Evolutionary conservation across 1,284 basidiomycete genomes (phyloP).

Genomic region (Papiliotrema laurentii): DNA sequence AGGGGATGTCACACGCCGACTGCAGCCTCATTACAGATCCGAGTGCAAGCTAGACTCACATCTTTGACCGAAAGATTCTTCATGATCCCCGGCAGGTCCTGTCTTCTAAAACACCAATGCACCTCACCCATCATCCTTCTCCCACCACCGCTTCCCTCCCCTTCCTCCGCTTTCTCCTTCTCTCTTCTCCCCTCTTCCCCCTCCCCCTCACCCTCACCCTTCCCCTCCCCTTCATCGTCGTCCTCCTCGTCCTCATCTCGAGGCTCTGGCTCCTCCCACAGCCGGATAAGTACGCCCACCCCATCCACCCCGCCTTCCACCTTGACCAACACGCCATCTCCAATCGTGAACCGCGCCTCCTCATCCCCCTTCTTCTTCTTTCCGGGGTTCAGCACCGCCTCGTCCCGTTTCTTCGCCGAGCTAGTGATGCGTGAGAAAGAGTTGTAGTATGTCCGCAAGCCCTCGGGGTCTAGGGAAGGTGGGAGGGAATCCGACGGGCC

Average conservation of each 20-base stretch:
- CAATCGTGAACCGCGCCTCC: conserved; percentile 34
- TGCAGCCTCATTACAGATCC: too few species aligned
- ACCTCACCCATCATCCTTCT: conserved; percentile 43
- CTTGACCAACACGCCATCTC: conserved; percentile 42
- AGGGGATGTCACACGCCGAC: too few species aligned
- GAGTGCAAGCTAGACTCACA: conserved; percentile 27
- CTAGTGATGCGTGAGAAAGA: conserved; percentile 23
- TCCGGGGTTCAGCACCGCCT: not conserved
- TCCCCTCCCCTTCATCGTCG: conserved; percentile 6
- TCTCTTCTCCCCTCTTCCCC: conserved; percentile 6
- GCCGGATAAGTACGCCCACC: conserved; percentile 36
- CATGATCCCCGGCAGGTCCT: conserved; percentile 46
- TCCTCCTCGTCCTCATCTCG: conserved; percentile 16
- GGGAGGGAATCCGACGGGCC: conserved; percentile 1
- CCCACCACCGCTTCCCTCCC: conserved; percentile 3
- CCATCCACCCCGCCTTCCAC: conserved; percentile 42
- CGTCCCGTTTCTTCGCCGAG: conserved; percentile 3
- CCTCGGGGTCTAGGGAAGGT: not conserved
- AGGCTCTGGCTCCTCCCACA: conserved; percentile 38
- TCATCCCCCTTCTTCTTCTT: conserved; percentile 21
- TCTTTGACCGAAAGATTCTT: conserved; percentile 40
- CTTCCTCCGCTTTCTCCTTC: conserved; percentile 6
- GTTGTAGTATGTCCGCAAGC: conserved; percentile 17
- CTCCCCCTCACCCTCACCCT: conserved; percentile 9
- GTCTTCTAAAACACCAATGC: conserved; percentile 45